Evolutionary conservation across 371 early-diverging fungal species (phyloP).

Genomic region (Mucor saturninus): DNA sequence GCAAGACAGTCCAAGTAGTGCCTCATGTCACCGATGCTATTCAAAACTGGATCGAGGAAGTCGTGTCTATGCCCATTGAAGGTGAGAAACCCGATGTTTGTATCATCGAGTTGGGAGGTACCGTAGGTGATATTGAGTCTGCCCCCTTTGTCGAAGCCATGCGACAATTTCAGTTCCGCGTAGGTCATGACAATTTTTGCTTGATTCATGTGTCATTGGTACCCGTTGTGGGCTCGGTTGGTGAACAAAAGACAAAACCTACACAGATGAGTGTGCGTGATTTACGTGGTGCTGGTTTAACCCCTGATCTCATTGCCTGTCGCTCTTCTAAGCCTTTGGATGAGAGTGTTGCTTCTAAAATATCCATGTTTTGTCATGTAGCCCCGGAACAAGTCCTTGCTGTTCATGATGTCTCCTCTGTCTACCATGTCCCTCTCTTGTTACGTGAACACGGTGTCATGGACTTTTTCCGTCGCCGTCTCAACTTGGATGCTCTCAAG

Average conservation of each 20-base stretch:
- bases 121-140: conserved; percentile 99
- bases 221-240: conserved; percentile 97
- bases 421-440: conserved; percentile 96
- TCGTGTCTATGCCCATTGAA: conserved; percentile 87
- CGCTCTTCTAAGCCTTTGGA: conserved; percentile 85
- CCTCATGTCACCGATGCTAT: conserved; percentile 98
- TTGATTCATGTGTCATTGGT: conserved; percentile 97
- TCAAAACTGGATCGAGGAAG: conserved; percentile 96
- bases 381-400: conserved; percentile 86
- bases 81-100: conserved; percentile 95
- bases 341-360: conserved; percentile 85
- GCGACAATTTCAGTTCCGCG: conserved; percentile 98
- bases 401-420: conserved; percentile 93
- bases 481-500: conserved; percentile 70
- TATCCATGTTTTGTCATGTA: conserved; percentile 98
- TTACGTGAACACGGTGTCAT: conserved; percentile 87
- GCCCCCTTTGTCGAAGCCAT: conserved; percentile 98
- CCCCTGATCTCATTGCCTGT: conserved; percentile 97
- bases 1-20: conserved; percentile 98
- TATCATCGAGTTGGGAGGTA: conserved; percentile 99
- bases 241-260: conserved; percentile 99
- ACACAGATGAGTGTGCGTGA: conserved; percentile 96
- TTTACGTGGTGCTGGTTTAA: conserved; percentile 92
- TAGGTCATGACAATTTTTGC: conserved; percentile 95
- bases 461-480: conserved; percentile 78